Evolutionary conservation across 331 rosid genomes (phyloP).

Genomic region (Pyrus hybrid): DNA sequence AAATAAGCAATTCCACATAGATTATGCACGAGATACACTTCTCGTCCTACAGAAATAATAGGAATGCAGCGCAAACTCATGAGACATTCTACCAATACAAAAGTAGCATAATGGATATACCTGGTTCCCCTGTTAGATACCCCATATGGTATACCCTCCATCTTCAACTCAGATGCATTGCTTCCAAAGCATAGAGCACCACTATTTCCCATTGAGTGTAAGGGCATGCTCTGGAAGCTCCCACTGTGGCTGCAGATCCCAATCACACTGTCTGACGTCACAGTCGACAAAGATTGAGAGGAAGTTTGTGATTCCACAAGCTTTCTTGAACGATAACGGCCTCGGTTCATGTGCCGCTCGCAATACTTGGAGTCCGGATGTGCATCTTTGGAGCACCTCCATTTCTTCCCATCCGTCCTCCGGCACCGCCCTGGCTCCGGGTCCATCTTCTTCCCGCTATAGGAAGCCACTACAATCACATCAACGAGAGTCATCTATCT

Average conservation of each 20-base stretch:
- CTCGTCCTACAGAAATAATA: not conserved
- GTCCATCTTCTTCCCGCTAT: slow-evolving; percentile 73
- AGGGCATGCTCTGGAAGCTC: slow-evolving; percentile 43
- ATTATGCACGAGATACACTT: not conserved
- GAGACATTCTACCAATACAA: not conserved
- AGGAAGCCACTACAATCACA: slow-evolving; percentile 50
- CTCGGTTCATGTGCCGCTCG: slow-evolving; percentile 89
- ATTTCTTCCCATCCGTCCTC: slow-evolving; percentile 85
- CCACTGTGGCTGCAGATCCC: slow-evolving; percentile 14
- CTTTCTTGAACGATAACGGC: slow-evolving; percentile 97
- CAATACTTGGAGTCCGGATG: slow-evolving; percentile 78
- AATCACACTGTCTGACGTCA: slow-evolving; percentile 31
- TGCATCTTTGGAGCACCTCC: slow-evolving; percentile 90
- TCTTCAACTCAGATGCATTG: slow-evolving; percentile 33
- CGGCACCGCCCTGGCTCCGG: slow-evolving; percentile 88
- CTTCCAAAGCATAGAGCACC: slow-evolving; percentile 42
- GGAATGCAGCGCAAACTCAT: not conserved
- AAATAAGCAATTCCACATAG: not conserved
- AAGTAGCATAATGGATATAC: slow-evolving; percentile 18
- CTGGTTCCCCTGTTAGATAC: slow-evolving; percentile 60
- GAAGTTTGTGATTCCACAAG: slow-evolving; percentile 83
- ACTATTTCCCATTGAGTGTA: slow-evolving; percentile 28
- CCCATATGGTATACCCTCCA: slow-evolving; percentile 61
- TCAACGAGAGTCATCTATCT: not conserved
- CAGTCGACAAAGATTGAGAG: slow-evolving; percentile 36